Base-by-base conservation (phyloP, 805 yeast species). In the Candida coquimbonensis region DNA sequence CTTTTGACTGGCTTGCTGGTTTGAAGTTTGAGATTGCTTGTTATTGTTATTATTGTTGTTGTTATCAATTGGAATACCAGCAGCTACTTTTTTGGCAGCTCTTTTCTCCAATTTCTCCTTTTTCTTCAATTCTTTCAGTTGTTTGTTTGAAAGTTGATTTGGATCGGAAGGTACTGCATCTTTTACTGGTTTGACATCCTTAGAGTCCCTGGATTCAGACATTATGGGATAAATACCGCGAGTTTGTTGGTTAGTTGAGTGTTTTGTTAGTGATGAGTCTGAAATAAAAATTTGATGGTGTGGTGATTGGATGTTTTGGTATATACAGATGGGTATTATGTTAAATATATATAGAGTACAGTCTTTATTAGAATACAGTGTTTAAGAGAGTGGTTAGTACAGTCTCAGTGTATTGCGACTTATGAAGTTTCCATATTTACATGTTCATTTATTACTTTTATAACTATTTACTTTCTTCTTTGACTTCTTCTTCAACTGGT, bases 91-190 rank as follows among this genome's bases (percentile, higher is more conserved):
- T 52, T 81, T 79, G 3, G 96, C 96, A 3, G 96, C 93, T 62
- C 98, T 75, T 62, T 87, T 87, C 36, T 93, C 95, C 13, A 93
- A 93, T 67, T 91, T 90, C 59, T 89, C 96, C 56, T 79, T 79
- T 70, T 89, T 90, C 62, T 88, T 87, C 62, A 81, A 69, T 56
- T 87, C 96, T 63, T 90, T 90, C 50, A 87, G 71, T 63, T 90
- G 95, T 56, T 88, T 89, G 53, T 87, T 87, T 9, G 86, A 66
- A 38, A 83, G 62, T 45, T 67, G 65, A 49, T 62, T 62, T 31
- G 57, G 60, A 21, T 48, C 62, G 8, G 17, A 16, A 8, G 19
- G 19, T 4, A 21, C 24, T 21, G 36, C 12, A 7, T n/a, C 19
- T 16, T 33, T 21, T 33, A n/a, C 19, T 8, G 17, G 11, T 17